Conservation (phyloP, 2,329 filamentous ascomycete species). For the Tympanopsis confertula region DNA sequence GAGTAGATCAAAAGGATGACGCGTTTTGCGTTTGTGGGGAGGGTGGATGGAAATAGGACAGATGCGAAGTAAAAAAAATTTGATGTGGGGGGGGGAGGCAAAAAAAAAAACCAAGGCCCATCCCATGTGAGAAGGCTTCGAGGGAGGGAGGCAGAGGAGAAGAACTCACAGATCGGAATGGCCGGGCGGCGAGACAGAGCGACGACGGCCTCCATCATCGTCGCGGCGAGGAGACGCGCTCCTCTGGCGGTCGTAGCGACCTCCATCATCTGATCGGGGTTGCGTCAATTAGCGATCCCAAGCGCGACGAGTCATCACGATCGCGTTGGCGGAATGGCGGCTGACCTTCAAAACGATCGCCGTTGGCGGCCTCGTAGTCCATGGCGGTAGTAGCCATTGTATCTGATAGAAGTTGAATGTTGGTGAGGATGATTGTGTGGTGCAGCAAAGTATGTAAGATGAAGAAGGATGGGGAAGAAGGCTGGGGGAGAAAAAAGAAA, state of each 20-base stretch:
- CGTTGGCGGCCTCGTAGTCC: constrained; percentile 60
- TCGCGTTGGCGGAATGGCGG: constrained; percentile 3
- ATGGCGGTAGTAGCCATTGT: constrained; percentile 54
- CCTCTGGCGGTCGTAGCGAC: constrained; percentile 56
- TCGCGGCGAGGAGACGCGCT: constrained; percentile 54
- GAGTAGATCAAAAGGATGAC: too few species aligned
- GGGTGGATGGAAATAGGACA: constrained; percentile 5
- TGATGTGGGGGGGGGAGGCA: not conserved
- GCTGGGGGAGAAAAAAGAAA: constrained; percentile 2
- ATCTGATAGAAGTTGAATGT: too few species aligned
- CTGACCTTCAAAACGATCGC: constrained; percentile 56
- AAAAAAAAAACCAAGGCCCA: constrained; percentile 1
- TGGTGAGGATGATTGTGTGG: constrained; percentile 6
- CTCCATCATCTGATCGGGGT: constrained; percentile 44
- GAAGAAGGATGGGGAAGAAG: constrained; percentile 5
- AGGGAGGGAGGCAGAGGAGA: not conserved
- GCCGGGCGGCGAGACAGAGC: constrained; percentile 48
- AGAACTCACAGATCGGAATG: constrained; percentile 35
- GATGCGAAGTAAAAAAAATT: constrained; percentile 3
- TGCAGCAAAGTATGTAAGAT: not conserved
- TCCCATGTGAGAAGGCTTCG: not conserved
- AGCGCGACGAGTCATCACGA: constrained; percentile 4
- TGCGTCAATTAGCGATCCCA: not conserved
- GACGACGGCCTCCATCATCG: constrained; percentile 36
- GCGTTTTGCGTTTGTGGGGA: constrained; percentile 13